Evolutionary conservation across 176 grass and related monocot species (phyloP).

Genomic region (Areca catechu): DNA sequence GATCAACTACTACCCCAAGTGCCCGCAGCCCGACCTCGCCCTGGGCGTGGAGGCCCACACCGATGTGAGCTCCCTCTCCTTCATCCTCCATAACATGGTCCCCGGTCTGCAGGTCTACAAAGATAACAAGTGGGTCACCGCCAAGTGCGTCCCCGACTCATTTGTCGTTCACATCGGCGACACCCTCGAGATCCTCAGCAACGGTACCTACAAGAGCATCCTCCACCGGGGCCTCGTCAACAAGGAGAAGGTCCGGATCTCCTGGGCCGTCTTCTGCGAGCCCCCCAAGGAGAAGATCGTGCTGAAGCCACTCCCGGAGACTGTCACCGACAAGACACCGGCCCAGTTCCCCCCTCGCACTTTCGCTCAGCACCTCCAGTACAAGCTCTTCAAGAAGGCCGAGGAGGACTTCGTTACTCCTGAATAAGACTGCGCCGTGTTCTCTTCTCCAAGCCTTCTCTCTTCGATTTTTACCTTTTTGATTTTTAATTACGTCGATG

Average conservation of each 20-base stretch:
- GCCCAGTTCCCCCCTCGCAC: slow-evolving; percentile 64
- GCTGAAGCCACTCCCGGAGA: slow-evolving; percentile 51
- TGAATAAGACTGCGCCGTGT: too few species aligned
- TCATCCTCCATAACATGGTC: slow-evolving; percentile 17
- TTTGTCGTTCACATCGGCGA: slow-evolving; percentile 16
- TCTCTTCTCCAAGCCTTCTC: too few species aligned
- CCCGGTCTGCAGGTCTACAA: slow-evolving; percentile 33
- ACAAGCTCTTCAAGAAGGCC: slow-evolving; percentile 80
- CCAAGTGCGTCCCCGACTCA: neutral
- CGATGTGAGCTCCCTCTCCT: slow-evolving; percentile 2
- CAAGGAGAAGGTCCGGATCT: slow-evolving; percentile 61
- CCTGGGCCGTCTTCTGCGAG: slow-evolving; percentile 92
- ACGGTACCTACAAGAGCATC: slow-evolving; percentile 73
- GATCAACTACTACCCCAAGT: slow-evolving; percentile 20
- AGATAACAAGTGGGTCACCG: slow-evolving; percentile 1
- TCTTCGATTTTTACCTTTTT: too few species aligned
- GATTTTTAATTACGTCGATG: too few species aligned
- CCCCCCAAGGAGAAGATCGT: slow-evolving; percentile 52
- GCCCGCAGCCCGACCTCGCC: slow-evolving; percentile 9
- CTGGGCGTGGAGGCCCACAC: slow-evolving; percentile 13
- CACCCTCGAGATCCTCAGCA: slow-evolving; percentile 80
- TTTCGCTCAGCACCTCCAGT: slow-evolving; percentile 58
- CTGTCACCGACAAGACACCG: slow-evolving; percentile 6
- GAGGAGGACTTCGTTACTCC: slow-evolving; percentile 2
- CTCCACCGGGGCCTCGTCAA: slow-evolving; percentile 90